These are phyloP conservation scores for Stropharia rugosoannulata DNA, from an alignment of 768 basidiomycete genomes.

Conservation along the genomic window DNA sequence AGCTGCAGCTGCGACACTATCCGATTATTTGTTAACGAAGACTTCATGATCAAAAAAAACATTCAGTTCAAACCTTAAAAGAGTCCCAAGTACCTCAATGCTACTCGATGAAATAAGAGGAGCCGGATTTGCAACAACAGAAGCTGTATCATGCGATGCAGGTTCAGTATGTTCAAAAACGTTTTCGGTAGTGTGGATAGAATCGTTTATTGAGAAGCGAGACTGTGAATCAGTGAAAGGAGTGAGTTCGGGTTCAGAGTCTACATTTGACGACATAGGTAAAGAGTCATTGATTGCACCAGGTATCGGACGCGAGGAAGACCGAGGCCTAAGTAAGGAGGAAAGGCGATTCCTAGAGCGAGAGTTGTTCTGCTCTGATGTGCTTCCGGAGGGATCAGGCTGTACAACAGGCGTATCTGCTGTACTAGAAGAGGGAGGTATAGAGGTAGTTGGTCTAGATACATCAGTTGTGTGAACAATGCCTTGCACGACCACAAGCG, in stretches of 20 bases:
- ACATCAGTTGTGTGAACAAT: conserved; percentile 79
- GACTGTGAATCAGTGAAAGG: conserved; percentile 4
- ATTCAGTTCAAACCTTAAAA: conserved; percentile 57
- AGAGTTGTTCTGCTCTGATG: conserved; percentile 15
- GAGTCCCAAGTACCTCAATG: conserved; percentile 80
- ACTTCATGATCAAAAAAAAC: not conserved
- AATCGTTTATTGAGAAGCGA: conserved; percentile 4
- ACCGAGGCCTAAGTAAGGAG: conserved; percentile 19
- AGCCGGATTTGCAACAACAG: conserved; percentile 15
- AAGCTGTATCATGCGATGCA: not conserved
- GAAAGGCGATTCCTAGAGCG: conserved; percentile 29
- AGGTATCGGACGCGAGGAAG: conserved; percentile 14
- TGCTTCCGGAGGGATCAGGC: conserved; percentile 2
- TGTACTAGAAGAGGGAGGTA: not conserved
- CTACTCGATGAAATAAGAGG: conserved; percentile 64
- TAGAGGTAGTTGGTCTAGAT: conserved; percentile 28
- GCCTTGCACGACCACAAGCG: conserved; percentile 81
- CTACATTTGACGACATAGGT: conserved; percentile 4
- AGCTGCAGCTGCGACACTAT: conserved; percentile 87
- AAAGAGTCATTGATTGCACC: conserved; percentile 5
- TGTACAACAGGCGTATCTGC: not conserved
- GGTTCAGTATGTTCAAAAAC: conserved; percentile 6
- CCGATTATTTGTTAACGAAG: conserved; percentile 5
- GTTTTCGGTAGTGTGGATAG: not conserved
- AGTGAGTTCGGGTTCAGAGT: conserved; percentile 14